A percentile compares a stretch with the other conserved stretches of the same genome.
phyloP scores from a whole-genome alignment of 2,329 filamentous ascomycete species.

The Blastomyces parvus region DNA sequence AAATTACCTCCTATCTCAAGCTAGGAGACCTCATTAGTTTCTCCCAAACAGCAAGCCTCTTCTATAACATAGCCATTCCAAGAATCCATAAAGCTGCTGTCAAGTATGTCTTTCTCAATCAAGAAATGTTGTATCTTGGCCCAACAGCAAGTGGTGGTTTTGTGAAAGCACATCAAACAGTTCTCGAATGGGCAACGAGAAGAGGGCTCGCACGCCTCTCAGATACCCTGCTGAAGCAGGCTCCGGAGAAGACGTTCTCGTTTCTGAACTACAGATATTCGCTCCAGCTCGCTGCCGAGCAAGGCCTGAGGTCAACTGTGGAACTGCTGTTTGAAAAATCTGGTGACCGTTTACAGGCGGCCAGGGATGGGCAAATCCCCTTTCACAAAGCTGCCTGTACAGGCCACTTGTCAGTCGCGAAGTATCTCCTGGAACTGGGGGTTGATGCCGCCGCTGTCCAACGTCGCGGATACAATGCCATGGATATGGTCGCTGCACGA shows the following conservation, averaged over 20 bases:
- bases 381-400: neutral
- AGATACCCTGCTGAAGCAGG: neutral
- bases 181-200: neutral
- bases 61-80: neutral
- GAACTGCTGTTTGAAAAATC: neutral
- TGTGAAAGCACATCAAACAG: neutral
- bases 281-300: neutral
- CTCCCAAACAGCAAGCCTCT: neutral
- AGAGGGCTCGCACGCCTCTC: neutral
- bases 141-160: neutral
- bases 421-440: neutral
- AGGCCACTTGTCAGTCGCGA: neutral
- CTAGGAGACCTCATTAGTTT: neutral
- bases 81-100: conserved; percentile 2
- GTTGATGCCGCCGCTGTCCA: neutral
- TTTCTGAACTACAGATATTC: neutral
- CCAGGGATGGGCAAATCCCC: neutral
- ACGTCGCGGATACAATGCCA: neutral
- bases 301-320: neutral
- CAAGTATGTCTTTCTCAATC: neutral
- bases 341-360: neutral
- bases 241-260: neutral
- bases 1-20: neutral
- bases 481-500: neutral
- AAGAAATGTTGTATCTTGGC: neutral